Percentiles rank a stretch among this genome's conserved stretches.
These are phyloP conservation scores for Xanthoconium separans DNA, from an alignment of 1,284 basidiomycete genomes.

Conservation along the genomic window DNA sequence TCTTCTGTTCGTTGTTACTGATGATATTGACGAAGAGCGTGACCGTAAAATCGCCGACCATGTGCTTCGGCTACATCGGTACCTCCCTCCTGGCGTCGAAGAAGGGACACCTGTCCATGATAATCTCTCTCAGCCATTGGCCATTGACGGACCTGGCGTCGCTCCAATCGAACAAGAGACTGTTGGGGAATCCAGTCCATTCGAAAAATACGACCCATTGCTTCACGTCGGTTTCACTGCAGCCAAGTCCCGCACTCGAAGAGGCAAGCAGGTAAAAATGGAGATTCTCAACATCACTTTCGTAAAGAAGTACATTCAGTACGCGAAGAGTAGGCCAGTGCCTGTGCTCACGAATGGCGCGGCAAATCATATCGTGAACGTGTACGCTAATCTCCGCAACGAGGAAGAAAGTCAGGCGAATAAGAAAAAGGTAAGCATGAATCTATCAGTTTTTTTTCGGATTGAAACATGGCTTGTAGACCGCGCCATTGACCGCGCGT, in stretches of 20 bases:
- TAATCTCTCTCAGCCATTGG: slow-evolving; percentile 83
- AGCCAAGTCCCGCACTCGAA: slow-evolving; percentile 55
- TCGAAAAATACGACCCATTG: slow-evolving; percentile 96
- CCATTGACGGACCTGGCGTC: slow-evolving; percentile 74
- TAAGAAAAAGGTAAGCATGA: slow-evolving; percentile 72
- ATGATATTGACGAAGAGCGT: slow-evolving; percentile 94
- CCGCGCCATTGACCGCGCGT: slow-evolving; percentile 96
- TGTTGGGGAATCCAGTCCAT: slow-evolving; percentile 71
- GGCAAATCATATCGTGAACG: slow-evolving; percentile 91
- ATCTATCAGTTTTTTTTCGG: background rate
- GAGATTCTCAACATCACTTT: slow-evolving; percentile 94
- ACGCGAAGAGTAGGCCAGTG: slow-evolving; percentile 86
- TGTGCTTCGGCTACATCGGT: slow-evolving; percentile 96
- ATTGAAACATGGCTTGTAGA: slow-evolving; percentile 48
- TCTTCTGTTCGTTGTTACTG: slow-evolving; percentile 96
- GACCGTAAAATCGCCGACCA: slow-evolving; percentile 97
- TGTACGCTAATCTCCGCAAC: slow-evolving; percentile 91
- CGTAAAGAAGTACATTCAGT: slow-evolving; percentile 99
- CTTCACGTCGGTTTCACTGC: slow-evolving; percentile 81
- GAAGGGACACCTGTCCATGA: slow-evolving; percentile 91
- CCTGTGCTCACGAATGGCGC: slow-evolving; percentile 91
- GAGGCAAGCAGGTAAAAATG: slow-evolving; percentile 61
- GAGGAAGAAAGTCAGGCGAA: slow-evolving; percentile 86
- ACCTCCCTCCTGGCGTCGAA: slow-evolving; percentile 94
- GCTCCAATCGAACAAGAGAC: slow-evolving; percentile 52